phyloP scores from a whole-genome alignment of 441 rosid genomes.

The Croton setiger region DNA sequence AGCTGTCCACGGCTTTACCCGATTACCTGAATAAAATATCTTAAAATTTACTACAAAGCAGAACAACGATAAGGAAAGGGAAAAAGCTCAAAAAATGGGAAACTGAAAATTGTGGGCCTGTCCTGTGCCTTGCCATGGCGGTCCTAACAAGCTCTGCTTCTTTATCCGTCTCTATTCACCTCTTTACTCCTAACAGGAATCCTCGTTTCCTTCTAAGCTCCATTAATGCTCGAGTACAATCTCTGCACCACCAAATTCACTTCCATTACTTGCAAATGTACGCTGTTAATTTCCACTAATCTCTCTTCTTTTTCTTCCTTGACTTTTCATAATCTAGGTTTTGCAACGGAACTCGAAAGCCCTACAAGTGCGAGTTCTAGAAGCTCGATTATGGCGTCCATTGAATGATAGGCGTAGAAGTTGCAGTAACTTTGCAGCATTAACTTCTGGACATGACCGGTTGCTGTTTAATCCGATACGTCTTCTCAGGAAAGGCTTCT shows the following conservation, averaged over 20 bases:
- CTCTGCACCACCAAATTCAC: neutral
- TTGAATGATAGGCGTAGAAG: neutral
- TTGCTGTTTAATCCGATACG: slow-evolving; percentile 3
- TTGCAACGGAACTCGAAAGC: neutral
- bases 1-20: too few species aligned
- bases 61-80: neutral
- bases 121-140: slow-evolving; percentile 40
- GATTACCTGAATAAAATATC: neutral
- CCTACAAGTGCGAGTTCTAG: neutral
- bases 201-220: slow-evolving; percentile 20
- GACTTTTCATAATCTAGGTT: neutral
- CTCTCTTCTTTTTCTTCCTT: neutral
- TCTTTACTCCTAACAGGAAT: slow-evolving; percentile 22
- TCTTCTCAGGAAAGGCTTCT: neutral
- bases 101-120: slow-evolving; percentile 27
- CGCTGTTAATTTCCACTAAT: neutral
- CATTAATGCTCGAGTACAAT: slow-evolving; percentile 28
- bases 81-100: neutral
- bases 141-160: slow-evolving; percentile 39
- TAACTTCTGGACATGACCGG: neutral
- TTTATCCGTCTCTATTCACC: slow-evolving; percentile 19
- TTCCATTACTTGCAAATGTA: neutral
- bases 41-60: neutral
- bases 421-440: slow-evolving; percentile 4
- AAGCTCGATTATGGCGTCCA: slow-evolving; percentile 10